Evolutionary conservation across 345 rosid genomes (phyloP).

Genomic region (Rhizophora apiculata): DNA sequence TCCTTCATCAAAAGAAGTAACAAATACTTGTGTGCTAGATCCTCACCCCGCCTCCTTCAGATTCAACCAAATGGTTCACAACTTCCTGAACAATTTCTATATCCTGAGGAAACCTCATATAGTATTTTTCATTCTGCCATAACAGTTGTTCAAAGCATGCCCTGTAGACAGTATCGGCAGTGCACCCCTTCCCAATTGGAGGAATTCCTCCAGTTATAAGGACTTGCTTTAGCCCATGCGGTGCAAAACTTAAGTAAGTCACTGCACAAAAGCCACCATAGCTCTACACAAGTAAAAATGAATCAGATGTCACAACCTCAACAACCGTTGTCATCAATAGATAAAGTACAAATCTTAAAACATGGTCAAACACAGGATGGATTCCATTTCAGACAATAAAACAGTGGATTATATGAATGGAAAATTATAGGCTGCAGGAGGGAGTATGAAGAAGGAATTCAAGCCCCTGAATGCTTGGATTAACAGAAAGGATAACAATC

Average conservation of each 20-base stretch:
- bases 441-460: too few species aligned
- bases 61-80: slow-evolving; percentile 60
- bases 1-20: slow-evolving; percentile 1
- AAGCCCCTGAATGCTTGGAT: not conserved
- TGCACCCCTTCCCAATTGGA: slow-evolving; percentile 61
- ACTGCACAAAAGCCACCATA: slow-evolving; percentile 94
- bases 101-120: slow-evolving; percentile 85
- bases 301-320: slow-evolving; percentile 6
- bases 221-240: slow-evolving; percentile 85
- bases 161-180: slow-evolving; percentile 67
- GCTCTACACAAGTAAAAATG: slow-evolving; percentile 47
- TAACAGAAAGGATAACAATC: not conserved
- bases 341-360: not conserved
- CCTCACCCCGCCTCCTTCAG: slow-evolving; percentile 85
- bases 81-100: slow-evolving; percentile 60
- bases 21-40: slow-evolving; percentile 9
- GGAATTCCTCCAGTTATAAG: slow-evolving; percentile 94
- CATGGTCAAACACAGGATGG: not conserved
- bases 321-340: not conserved
- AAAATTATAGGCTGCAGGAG: too few species aligned
- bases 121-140: slow-evolving; percentile 82
- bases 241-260: slow-evolving; percentile 84
- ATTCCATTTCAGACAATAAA: too few species aligned
- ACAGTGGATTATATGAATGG: too few species aligned
- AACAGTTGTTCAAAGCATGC: slow-evolving; percentile 52